A percentile compares a stretch with the other conserved stretches of the same genome.
Conservation (phyloP, 1,284 basidiomycete genomes). For the Meripilus lineatus region DNA sequence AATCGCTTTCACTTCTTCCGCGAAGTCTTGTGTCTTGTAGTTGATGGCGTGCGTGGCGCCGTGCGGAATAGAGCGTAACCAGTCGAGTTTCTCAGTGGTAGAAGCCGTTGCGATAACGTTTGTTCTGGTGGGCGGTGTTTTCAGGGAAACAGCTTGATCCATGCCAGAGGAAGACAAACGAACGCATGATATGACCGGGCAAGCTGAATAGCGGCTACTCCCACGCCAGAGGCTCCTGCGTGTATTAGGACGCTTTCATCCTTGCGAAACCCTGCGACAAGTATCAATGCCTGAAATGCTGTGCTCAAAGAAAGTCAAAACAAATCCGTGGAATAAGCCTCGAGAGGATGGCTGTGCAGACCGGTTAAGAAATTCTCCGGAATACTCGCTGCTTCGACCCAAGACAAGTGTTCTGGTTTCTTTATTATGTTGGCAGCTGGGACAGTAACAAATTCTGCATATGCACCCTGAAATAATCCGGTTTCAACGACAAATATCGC, state of each 20-base stretch:
- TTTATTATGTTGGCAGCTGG: constrained; percentile 64
- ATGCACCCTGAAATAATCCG: constrained; percentile 64
- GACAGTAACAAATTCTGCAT: constrained; percentile 84
- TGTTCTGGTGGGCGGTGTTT: constrained; percentile 35
- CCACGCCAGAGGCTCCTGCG: constrained; percentile 88
- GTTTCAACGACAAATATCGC: background rate
- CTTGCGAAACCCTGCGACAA: constrained; percentile 64
- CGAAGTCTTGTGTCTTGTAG: constrained; percentile 83
- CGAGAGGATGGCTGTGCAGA: constrained; percentile 29
- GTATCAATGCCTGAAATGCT: constrained; percentile 82
- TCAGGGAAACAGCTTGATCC: constrained; percentile 6
- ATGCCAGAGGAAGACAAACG: constrained; percentile 32
- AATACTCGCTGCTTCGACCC: constrained; percentile 81
- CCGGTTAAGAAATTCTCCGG: constrained; percentile 88
- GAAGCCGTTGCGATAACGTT: constrained; percentile 85
- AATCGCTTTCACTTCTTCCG: constrained; percentile 56
- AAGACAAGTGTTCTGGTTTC: constrained; percentile 76
- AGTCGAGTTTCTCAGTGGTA: constrained; percentile 78
- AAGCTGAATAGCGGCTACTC: constrained; percentile 87
- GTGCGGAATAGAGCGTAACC: constrained; percentile 60
- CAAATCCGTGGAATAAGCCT: background rate
- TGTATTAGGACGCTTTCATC: constrained; percentile 84
- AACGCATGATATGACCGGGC: constrained; percentile 74
- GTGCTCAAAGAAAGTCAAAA: constrained; percentile 6
- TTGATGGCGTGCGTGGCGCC: constrained; percentile 77